Evolutionary conservation across 2,329 filamentous ascomycete species (phyloP), one percentile per base, ranked within the genome.

Genomic region (Fusarium lyarnte): DNA sequence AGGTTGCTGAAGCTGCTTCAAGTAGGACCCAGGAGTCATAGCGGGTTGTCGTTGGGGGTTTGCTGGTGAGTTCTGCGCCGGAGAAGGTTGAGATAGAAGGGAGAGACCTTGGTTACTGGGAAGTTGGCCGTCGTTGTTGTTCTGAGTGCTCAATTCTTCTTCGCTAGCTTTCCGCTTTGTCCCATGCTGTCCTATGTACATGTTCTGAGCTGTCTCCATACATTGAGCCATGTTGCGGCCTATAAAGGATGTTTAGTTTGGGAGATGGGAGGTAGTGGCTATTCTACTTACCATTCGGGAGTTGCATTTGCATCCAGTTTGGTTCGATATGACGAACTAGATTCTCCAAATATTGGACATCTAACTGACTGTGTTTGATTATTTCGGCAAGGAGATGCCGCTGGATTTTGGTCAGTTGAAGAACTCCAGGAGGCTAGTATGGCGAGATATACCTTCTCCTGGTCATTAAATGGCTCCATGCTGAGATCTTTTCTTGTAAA

Each of bases 351-450:
- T 78, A 78, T 16, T 81, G 77, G 29, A 88, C 77, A 62, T 87
- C 84, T 65, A 89, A 79, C 35, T 82, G 79, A 80, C 87, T 89
- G 66, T 83, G 83, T 74, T 89, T 90, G 79, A 90, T 86, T 74
- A 89, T 87, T 79, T 90, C 88, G 63, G 84, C 86, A 62, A 90
- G 83, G 67, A 89, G 81, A 76, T 88, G 88, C 70, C 87, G 86
- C 88, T 90, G 75, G n/a, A 52, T 11, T 25, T 53, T 70, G 51
- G 69, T 69, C 46, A 64, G 54, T 49, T 25, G 55, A 14, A 33
- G 11, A 27, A 35, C 19, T 19, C 23, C 17, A 16, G 33, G 4
- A 38, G n/a, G 21, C 31, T 23, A 21, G 25, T 19, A 12, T 5
- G 7, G 21, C 14, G 8, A 23, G 13, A n/a, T 80, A 62, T 82